Conservation (phyloP, 2,329 filamentous ascomycete genomes). For the Alternaria alternata region DNA sequence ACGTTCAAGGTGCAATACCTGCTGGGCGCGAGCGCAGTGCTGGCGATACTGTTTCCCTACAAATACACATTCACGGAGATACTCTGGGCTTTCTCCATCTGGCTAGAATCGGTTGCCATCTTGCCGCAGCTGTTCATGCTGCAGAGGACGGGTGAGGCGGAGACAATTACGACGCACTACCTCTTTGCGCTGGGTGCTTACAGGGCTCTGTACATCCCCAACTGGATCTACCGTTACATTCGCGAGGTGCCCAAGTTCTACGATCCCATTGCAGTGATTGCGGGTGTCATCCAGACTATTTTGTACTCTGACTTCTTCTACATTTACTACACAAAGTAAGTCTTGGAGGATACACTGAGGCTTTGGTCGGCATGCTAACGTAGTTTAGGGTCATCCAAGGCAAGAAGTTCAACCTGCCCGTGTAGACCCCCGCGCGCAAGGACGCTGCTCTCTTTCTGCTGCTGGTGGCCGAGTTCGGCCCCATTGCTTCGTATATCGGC, state of each 20-base stretch:
- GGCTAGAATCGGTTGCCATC: slow-evolving; percentile 96
- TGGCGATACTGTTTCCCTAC: slow-evolving; percentile 86
- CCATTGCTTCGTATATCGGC: slow-evolving; percentile 11
- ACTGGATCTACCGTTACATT: slow-evolving; percentile 94
- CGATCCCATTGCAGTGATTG: slow-evolving; percentile 87
- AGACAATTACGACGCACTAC: slow-evolving; percentile 99
- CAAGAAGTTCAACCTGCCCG: slow-evolving; percentile 63
- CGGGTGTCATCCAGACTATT: slow-evolving; percentile 90
- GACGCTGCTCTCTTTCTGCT: slow-evolving; percentile 10
- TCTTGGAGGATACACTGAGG: slow-evolving; percentile 12
- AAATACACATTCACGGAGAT: slow-evolving; percentile 83
- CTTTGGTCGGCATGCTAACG: not conserved
- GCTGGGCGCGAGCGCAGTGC: slow-evolving; percentile 77
- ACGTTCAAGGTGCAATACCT: slow-evolving; percentile 98
- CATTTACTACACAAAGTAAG: slow-evolving; percentile 96
- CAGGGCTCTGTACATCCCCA: slow-evolving; percentile 94
- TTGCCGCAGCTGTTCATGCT: slow-evolving; percentile 98
- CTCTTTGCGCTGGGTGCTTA: slow-evolving; percentile 92
- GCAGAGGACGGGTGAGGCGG: slow-evolving; percentile 94
- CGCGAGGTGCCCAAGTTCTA: slow-evolving; percentile 72
- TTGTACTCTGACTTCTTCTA: slow-evolving; percentile 99
- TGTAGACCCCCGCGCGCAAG: slow-evolving; percentile 43
- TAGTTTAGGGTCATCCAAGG: slow-evolving; percentile 59
- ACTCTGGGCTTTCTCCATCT: slow-evolving; percentile 97
- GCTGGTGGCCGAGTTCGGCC: slow-evolving; percentile 10